phyloP scores from a whole-genome alignment of 73 alveolate genomes.

The Paramecium caudatum region DNA sequence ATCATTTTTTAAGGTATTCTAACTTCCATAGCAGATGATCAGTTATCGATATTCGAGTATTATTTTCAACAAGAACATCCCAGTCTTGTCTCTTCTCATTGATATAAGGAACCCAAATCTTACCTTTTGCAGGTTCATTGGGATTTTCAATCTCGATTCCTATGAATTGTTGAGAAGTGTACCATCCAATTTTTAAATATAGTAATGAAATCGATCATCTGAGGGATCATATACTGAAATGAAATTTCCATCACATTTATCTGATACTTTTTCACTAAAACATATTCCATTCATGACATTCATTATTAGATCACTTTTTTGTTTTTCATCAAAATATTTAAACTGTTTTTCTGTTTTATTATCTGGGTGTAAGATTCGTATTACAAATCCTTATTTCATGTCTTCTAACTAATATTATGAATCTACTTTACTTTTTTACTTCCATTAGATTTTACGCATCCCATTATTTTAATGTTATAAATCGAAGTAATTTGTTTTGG shows the following conservation, averaged over 20 bases:
- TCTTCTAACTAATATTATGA: slow-evolving; percentile 19
- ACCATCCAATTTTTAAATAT: slow-evolving; percentile 77
- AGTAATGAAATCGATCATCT: slow-evolving; percentile 82
- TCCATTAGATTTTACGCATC: slow-evolving; percentile 22
- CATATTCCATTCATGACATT: slow-evolving; percentile 81
- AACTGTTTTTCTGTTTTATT: neutral
- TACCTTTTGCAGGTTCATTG: slow-evolving; percentile 80
- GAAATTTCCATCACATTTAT: slow-evolving; percentile 84
- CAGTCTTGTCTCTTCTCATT: slow-evolving; percentile 83
- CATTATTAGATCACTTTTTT: slow-evolving; percentile 52
- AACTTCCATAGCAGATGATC: slow-evolving; percentile 80
- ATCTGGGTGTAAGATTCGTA: slow-evolving; percentile 1
- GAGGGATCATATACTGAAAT: slow-evolving; percentile 77
- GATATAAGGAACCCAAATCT: slow-evolving; percentile 87
- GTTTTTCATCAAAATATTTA: slow-evolving; percentile 64
- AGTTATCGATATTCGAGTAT: slow-evolving; percentile 75
- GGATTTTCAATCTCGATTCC: slow-evolving; percentile 83
- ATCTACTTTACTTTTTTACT: slow-evolving; percentile 2
- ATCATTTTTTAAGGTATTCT: slow-evolving; percentile 65
- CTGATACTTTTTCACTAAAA: slow-evolving; percentile 80
- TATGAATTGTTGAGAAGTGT: neutral
- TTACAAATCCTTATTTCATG: slow-evolving; percentile 54
- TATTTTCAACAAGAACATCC: slow-evolving; percentile 77
- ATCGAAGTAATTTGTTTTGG: slow-evolving; percentile 54
- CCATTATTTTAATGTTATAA: slow-evolving; percentile 52